phyloP scores from a whole-genome alignment of 202 grass and related monocot species.

The Zoysia matrella region DNA sequence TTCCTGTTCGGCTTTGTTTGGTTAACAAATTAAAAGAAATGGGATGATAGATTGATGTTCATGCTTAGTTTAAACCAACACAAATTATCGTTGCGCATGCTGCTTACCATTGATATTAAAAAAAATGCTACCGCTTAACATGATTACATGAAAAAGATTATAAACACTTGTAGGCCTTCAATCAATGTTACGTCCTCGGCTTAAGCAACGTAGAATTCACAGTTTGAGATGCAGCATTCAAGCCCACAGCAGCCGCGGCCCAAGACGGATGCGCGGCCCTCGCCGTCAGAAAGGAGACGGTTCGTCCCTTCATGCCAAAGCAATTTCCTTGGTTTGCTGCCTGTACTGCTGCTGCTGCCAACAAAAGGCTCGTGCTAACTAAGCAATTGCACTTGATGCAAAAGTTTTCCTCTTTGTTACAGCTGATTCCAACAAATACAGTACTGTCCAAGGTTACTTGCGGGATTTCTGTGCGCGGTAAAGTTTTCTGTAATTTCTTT shows the following conservation, averaged over 20 bases:
- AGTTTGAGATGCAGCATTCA: no score
- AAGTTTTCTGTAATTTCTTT: not conserved
- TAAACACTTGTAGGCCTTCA: no score
- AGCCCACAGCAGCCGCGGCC: no score
- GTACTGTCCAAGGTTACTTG: no score
- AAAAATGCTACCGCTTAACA: not conserved
- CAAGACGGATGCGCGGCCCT: no score
- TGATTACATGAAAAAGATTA: no score
- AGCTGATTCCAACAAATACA: slow-evolving; percentile 22
- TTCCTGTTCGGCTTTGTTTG: not conserved
- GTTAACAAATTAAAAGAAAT: not conserved
- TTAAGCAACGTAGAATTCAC: not conserved
- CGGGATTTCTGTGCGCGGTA: not conserved
- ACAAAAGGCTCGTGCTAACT: no score
- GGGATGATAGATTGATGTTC: not conserved
- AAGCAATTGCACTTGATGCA: slow-evolving; percentile 31
- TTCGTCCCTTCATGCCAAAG: no score
- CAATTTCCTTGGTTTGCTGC: no score
- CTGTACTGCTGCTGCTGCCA: no score
- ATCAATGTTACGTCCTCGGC: no score
- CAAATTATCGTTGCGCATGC: not conserved
- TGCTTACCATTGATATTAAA: not conserved
- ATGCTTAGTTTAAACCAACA: not conserved
- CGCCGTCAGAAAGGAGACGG: no score
- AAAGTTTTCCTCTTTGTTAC: slow-evolving; percentile 18